phyloP scores from a whole-genome alignment of 2,329 filamentous ascomycete species.

The Lasiodiplodia citricola region DNA sequence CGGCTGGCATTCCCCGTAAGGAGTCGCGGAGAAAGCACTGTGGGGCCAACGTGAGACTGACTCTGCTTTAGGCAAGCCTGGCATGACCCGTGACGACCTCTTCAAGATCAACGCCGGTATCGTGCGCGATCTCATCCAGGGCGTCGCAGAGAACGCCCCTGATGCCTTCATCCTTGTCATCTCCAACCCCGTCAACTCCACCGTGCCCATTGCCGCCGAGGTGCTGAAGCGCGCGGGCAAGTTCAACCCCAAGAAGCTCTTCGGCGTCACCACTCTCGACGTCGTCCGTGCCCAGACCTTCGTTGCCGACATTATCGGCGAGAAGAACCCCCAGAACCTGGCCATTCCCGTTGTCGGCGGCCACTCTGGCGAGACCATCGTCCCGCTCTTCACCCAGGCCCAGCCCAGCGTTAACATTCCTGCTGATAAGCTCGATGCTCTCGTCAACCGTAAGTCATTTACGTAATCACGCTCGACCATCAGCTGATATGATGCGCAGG shows the following conservation, averaged over 20 bases:
- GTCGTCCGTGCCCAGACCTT: slow-evolving; percentile 98
- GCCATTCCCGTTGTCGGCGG: slow-evolving; percentile 93
- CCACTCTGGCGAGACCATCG: slow-evolving; percentile 97
- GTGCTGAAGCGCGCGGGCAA: slow-evolving; percentile 91
- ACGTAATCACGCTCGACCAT: background rate
- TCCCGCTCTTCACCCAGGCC: slow-evolving; percentile 94
- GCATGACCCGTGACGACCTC: slow-evolving; percentile 98
- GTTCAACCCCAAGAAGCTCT: slow-evolving; percentile 94
- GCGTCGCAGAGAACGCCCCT: slow-evolving; percentile 83
- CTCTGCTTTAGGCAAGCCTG: slow-evolving; percentile 80
- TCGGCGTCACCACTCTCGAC: slow-evolving; percentile 98
- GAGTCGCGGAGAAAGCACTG: background rate
- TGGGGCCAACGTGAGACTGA: slow-evolving; percentile 10
- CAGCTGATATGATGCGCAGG: slow-evolving; percentile 46
- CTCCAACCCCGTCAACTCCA: slow-evolving; percentile 99
- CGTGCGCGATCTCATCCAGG: slow-evolving; percentile 90
- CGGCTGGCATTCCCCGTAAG: slow-evolving; percentile 95
- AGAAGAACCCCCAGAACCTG: slow-evolving; percentile 80
- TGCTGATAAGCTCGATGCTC: slow-evolving; percentile 84
- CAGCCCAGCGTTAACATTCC: slow-evolving; percentile 81
- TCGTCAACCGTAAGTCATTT: slow-evolving; percentile 76
- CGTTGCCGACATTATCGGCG: slow-evolving; percentile 81
- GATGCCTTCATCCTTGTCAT: slow-evolving; percentile 97
- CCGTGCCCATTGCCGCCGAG: slow-evolving; percentile 95
- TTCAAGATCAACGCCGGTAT: slow-evolving; percentile 99